phyloP scores from a whole-genome alignment of 441 rosid genomes.

The Euphorbia corollata region DNA sequence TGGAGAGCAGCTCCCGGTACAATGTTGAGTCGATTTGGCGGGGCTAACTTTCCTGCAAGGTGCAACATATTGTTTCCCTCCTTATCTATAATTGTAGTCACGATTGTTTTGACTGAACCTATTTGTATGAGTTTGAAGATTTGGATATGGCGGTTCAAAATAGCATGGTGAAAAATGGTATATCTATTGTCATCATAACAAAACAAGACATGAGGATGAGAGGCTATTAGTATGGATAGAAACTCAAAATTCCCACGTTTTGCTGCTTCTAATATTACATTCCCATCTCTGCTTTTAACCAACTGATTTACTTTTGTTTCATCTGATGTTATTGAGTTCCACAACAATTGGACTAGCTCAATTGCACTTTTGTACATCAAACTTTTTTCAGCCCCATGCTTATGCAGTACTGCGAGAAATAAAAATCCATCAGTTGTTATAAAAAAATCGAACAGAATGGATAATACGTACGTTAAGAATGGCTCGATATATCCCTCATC shows the following conservation, averaged over 20 bases:
- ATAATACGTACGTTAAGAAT: no score
- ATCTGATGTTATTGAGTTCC: conserved; percentile 15
- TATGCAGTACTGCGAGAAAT: no score
- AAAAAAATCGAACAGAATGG: no score
- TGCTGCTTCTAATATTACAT: conserved; percentile 22
- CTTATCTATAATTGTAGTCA: conserved; percentile 22
- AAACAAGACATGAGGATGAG: conserved; percentile 27
- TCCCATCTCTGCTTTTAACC: background rate
- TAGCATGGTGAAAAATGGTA: conserved; percentile 30
- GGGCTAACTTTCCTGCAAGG: conserved; percentile 1
- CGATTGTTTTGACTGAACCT: conserved; percentile 23
- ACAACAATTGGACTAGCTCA: background rate
- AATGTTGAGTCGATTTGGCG: conserved; percentile 18
- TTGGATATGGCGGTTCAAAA: conserved; percentile 27
- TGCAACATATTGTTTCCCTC: background rate
- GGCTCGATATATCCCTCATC: no score
- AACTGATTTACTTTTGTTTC: conserved; percentile 18
- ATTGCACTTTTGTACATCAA: background rate
- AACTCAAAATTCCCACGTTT: conserved; percentile 25
- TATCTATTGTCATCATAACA: conserved; percentile 17
- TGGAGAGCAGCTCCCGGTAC: conserved; percentile 45
- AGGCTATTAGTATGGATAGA: conserved; percentile 14
- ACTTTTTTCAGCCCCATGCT: background rate
- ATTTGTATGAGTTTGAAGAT: conserved; percentile 28
- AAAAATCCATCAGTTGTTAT: no score